A percentile compares a stretch with the other conserved stretches of the same genome.
Evolutionary conservation across 495 filamentous ascomycete genomes (phyloP).

Genomic region (Daldinia decipiens): DNA sequence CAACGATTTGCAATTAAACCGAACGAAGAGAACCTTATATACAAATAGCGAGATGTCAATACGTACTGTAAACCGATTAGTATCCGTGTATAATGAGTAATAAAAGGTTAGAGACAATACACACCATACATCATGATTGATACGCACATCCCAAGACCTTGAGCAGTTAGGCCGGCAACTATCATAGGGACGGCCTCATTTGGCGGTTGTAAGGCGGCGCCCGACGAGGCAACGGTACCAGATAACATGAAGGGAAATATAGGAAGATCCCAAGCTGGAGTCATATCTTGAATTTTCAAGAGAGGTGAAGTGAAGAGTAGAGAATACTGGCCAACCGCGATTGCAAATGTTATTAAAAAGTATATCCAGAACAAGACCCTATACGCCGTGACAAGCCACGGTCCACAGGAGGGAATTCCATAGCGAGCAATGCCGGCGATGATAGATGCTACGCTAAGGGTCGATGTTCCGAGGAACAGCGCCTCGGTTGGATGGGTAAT

Average conservation of each 20-base stretch:
- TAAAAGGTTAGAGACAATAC: slow-evolving; percentile 7
- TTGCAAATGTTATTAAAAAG: slow-evolving; percentile 52
- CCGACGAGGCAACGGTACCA: slow-evolving; percentile 59
- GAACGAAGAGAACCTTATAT: background rate
- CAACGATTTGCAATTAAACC: background rate
- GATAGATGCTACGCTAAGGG: slow-evolving; percentile 70
- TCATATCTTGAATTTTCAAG: slow-evolving; percentile 54
- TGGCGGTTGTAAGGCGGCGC: slow-evolving; percentile 57
- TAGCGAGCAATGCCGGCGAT: slow-evolving; percentile 68
- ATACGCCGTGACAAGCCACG: slow-evolving; percentile 55
- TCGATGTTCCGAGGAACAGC: slow-evolving; percentile 75
- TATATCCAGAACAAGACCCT: slow-evolving; percentile 65
- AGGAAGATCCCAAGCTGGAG: slow-evolving; percentile 67
- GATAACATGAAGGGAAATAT: slow-evolving; percentile 66
- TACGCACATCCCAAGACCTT: slow-evolving; percentile 63
- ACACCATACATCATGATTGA: slow-evolving; percentile 60
- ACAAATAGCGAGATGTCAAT: slow-evolving; percentile 20
- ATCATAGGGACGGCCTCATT: slow-evolving; percentile 57
- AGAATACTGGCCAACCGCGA: slow-evolving; percentile 62
- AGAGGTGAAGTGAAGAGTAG: slow-evolving; percentile 60
- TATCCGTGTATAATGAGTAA: background rate
- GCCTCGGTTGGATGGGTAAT: slow-evolving; percentile 70
- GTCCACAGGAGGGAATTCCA: slow-evolving; percentile 58
- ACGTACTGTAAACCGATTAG: slow-evolving; percentile 33
- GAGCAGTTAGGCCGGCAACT: slow-evolving; percentile 60